Percentiles rank a stretch among this genome's conserved stretches.
These are phyloP conservation scores for Corylus avellana DNA, from an alignment of 306 rosid genomes.

Conservation along the genomic window DNA sequence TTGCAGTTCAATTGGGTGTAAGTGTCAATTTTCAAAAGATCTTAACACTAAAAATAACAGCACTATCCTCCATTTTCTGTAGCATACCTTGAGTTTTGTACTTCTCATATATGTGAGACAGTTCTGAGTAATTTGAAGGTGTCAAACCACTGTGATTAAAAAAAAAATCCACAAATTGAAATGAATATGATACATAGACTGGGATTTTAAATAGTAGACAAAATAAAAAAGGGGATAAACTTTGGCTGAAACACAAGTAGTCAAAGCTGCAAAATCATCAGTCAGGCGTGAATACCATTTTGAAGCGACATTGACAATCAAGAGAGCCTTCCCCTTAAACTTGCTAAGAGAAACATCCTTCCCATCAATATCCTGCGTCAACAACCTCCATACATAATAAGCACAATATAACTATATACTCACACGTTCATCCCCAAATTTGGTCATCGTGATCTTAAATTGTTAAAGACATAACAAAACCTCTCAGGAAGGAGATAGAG, in stretches of 20 bases:
- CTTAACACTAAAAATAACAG: slow-evolving; percentile 6
- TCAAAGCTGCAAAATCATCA: not conserved
- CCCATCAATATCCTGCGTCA: slow-evolving; percentile 82
- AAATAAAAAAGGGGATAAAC: not conserved
- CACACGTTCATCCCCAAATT: not conserved
- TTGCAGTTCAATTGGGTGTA: not conserved
- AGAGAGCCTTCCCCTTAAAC: slow-evolving; percentile 87
- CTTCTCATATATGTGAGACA: slow-evolving; percentile 79
- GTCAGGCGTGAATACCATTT: slow-evolving; percentile 59
- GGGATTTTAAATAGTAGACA: not conserved
- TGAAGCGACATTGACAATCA: slow-evolving; percentile 97
- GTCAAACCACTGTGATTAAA: slow-evolving; percentile 79
- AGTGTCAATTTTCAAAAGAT: slow-evolving; percentile 5
- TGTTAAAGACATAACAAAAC: not conserved
- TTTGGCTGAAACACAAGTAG: slow-evolving; percentile 11
- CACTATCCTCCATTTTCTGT: slow-evolving; percentile 13
- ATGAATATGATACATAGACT: not conserved
- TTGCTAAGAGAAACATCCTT: slow-evolving; percentile 81
- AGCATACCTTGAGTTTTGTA: slow-evolving; percentile 79
- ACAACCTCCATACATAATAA: slow-evolving; percentile 6
- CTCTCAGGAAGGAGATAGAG: not conserved
- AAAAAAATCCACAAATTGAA: slow-evolving; percentile 7
- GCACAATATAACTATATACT: not conserved
- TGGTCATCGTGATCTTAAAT: not conserved
- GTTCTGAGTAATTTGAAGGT: slow-evolving; percentile 84